Conservation (phyloP, 1,139 yeast species). For the Scheffersomyces cryptocercus region DNA sequence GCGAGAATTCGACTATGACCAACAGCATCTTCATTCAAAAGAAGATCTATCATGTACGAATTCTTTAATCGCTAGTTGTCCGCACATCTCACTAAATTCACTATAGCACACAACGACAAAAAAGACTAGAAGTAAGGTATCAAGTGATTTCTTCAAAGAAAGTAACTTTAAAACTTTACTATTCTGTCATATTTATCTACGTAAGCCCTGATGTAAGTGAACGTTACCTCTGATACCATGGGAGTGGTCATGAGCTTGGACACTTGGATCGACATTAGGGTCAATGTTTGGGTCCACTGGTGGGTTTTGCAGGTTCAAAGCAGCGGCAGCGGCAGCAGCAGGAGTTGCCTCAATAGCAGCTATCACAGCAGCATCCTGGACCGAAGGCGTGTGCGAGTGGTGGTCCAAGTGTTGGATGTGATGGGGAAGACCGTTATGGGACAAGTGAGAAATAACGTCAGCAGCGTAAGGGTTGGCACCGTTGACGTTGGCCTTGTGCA, state of each 20-base stretch:
- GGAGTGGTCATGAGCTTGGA: slow-evolving; percentile 46
- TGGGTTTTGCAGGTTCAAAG: slow-evolving; percentile 31
- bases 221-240: slow-evolving; percentile 18
- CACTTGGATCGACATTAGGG: slow-evolving; percentile 48
- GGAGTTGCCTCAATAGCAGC: slow-evolving; percentile 47
- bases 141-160: too few relatives aligned
- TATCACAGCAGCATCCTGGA: slow-evolving; percentile 46
- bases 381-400: slow-evolving; percentile 32
- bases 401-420: slow-evolving; percentile 22
- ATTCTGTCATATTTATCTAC: slow-evolving; percentile 4
- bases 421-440: slow-evolving; percentile 13
- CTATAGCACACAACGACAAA: too few relatives aligned
- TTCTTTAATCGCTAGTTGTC: too few relatives aligned
- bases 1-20: too few relatives aligned
- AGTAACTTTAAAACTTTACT: too few relatives aligned
- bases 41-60: too few relatives aligned
- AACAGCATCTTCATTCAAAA: too few relatives aligned
- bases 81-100: too few relatives aligned
- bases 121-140: too few relatives aligned
- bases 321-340: slow-evolving; percentile 30
- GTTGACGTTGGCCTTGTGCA: slow-evolving; percentile 25
- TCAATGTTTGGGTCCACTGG: slow-evolving; percentile 46
- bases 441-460: slow-evolving; percentile 11
- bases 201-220: slow-evolving; percentile 11
- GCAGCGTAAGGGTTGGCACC: slow-evolving; percentile 5